Percentiles rank a stretch among this genome's conserved stretches.
phyloP scores from a whole-genome alignment of 1,284 basidiomycete genomes.

The Thecaphora thlaspeos region DNA sequence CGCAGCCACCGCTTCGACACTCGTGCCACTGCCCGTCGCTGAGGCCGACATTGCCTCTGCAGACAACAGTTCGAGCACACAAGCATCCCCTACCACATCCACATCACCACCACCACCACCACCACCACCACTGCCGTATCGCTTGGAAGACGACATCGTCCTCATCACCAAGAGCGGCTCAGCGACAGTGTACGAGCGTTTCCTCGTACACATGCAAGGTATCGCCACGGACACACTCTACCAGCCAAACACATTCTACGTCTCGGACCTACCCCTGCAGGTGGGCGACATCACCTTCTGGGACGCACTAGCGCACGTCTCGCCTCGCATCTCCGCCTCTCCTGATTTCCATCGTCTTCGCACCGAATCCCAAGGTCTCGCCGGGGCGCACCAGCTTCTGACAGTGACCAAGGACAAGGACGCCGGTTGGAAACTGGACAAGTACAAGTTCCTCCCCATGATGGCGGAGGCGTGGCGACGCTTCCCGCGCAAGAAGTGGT shows the following conservation, averaged over 20 bases:
- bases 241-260: constrained; percentile 20
- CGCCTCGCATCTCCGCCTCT: constrained; percentile 4
- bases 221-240: constrained; percentile 5
- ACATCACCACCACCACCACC: no score
- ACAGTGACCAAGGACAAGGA: constrained; percentile 7
- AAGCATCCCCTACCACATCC: no score
- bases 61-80: no score
- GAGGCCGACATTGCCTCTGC: no score
- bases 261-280: constrained; percentile 13
- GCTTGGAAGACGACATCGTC: constrained; percentile 21
- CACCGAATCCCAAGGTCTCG: constrained; percentile 3
- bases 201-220: constrained; percentile 18
- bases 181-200: constrained; percentile 18
- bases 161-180: constrained; percentile 34
- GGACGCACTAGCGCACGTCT: constrained; percentile 25
- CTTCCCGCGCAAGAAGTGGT: constrained; percentile 27
- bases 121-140: not conserved
- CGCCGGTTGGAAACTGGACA: constrained; percentile 34
- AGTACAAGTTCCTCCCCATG: constrained; percentile 40
- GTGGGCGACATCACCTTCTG: constrained; percentile 16
- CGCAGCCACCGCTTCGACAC: no score
- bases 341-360: constrained; percentile 13
- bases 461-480: constrained; percentile 20
- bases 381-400: constrained; percentile 12
- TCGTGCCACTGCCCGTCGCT: no score